Evolutionary conservation across 1,139 yeast species (phyloP).

Genomic region (Candida mesenterica): DNA sequence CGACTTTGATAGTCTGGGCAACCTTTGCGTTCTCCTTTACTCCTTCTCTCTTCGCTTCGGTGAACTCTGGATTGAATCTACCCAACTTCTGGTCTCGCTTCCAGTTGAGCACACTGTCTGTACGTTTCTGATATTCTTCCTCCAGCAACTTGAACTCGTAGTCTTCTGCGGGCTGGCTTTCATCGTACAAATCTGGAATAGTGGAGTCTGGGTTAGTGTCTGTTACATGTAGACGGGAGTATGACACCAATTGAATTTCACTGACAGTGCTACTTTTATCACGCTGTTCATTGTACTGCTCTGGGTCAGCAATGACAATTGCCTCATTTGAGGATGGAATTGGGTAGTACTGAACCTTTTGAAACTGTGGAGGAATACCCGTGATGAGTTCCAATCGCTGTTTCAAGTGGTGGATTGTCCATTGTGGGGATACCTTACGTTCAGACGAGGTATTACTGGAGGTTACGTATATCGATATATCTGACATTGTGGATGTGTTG

Average conservation of each 20-base stretch:
- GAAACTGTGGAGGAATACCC: slow-evolving; percentile 68
- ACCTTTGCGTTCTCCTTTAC: slow-evolving; percentile 22
- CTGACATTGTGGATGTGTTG: not conserved
- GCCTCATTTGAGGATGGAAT: slow-evolving; percentile 39
- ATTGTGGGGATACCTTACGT: slow-evolving; percentile 60
- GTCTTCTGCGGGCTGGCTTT: slow-evolving; percentile 33
- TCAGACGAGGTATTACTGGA: slow-evolving; percentile 71
- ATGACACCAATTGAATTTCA: slow-evolving; percentile 30
- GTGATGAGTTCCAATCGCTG: slow-evolving; percentile 66
- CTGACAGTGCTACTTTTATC: slow-evolving; percentile 17
- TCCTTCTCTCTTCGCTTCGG: slow-evolving; percentile 24
- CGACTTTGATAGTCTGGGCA: slow-evolving; percentile 28
- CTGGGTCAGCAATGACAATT: slow-evolving; percentile 20
- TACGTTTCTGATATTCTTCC: slow-evolving; percentile 61
- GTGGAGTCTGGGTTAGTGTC: slow-evolving; percentile 55
- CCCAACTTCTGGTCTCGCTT: slow-evolving; percentile 68
- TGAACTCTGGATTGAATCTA: slow-evolving; percentile 59
- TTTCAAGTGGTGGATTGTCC: slow-evolving; percentile 60
- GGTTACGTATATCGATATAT: slow-evolving; percentile 50
- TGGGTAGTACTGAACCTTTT: slow-evolving; percentile 51
- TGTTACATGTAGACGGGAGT: slow-evolving; percentile 50
- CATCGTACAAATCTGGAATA: slow-evolving; percentile 37
- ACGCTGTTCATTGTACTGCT: slow-evolving; percentile 16
- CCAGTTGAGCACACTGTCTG: slow-evolving; percentile 73
- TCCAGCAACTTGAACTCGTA: slow-evolving; percentile 56